Evolutionary conservation across 495 filamentous ascomycete species (phyloP), one percentile per base, ranked within the genome.

Genomic region (Thozetella sp.): DNA sequence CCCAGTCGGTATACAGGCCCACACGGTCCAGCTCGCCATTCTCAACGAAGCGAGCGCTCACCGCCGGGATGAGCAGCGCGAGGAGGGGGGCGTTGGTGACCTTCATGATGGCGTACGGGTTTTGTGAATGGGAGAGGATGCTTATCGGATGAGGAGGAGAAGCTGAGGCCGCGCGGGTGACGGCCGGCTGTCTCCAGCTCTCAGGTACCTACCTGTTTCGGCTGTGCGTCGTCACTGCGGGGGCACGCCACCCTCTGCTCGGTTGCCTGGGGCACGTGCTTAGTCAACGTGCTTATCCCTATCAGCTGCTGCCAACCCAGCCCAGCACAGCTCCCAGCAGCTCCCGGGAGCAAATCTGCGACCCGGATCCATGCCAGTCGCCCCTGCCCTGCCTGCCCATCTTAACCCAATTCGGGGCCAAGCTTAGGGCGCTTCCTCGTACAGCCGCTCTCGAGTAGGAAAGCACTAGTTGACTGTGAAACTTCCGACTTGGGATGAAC

Each of bases 41-140:
- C 63, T 83, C 80, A 63, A 83, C 63, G 63, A 83, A 84, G 59
- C 82, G 80, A 50, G 78, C 82, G 64, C 67, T 78, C 27, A 73
- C 78, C 22, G 79, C 72, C 17, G 79, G 78, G 53, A 84, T 71
- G 48, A 80, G 75, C 45, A 83, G 60, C 37, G 80, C 72, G 53
- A 83, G 57, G 22, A 77, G 58, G 22, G 78, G 76, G 25, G 81
- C 68, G 63, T 79, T 80, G 64, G 80, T 76, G 55, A 68, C 65
- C 58, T 71, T 75, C 67, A 75, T 73, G 40, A n/a, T 69, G 57
- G 40, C 15, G n/a, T 22, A n/a, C 22, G 17, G 51, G 40, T 50
- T 17, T 15, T 22, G 46, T 22, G 17, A 26, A 34, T 11, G 55
- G 19, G 15, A 45, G 34, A 19, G 50, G 37, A 57, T 55, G 51